Evolutionary conservation across 179 eudicot genomes (phyloP), one percentile per base, ranked within the genome.

Genomic region (Camellia oleifera): DNA sequence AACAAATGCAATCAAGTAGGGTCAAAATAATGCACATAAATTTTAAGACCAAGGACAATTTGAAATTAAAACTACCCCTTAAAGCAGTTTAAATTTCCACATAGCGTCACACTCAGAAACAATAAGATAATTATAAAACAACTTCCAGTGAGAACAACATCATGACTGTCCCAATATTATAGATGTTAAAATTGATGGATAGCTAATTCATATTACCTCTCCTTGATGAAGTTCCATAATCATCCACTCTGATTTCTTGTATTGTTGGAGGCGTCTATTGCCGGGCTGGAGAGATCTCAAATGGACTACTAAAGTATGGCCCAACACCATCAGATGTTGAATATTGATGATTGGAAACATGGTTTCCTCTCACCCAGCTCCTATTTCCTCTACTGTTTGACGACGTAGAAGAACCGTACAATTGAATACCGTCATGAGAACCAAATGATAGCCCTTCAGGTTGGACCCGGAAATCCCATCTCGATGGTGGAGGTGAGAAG

Each of bases 401-500:
- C 50, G 99, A 94, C 3, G 88, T 84, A 57, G 99, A 91, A 65
- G 92, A 94, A 20, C 94, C 94, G 83, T 81, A 89, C 79, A 96
- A 78, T 54, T 90, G 98, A 77, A 86, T 74, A 82, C 93, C 91
- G 48, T 96, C 98, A 76, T 90, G 86, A 18, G 98, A 90, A 48
- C 96, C 94, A 87, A 89, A 85, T 65, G 92, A 91, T 61, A 88
- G 62, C 4, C 89, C 90, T 85, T 94, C 98, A 46, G 91, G 86
- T 75, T 94, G 94, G 71, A 89, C 84, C 52, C 86, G 84, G 77
- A 92, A 85, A 82, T 96, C 96, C 96, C 94, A 93, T 86, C 95
- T 89, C 15, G 95, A 84, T 32, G 93, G 94, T 14, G 94, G 94
- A 50, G 98, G 99, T 67, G 99, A 96, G 87, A 89, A 96, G 85